Conservation (phyloP, 2,329 filamentous ascomycete genomes). For the Aspergillus latus region DNA sequence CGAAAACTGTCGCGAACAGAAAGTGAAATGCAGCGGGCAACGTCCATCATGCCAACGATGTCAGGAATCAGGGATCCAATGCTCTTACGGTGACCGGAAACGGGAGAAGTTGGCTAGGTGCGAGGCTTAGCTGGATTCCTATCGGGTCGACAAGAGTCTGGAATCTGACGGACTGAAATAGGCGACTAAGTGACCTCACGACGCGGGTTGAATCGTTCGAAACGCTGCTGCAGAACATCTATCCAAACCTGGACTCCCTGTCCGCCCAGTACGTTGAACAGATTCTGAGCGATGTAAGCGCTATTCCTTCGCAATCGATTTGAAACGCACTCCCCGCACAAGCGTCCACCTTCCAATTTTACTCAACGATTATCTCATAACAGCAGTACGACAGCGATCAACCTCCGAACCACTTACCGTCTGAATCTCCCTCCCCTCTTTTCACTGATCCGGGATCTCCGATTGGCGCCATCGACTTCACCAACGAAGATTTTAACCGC, state of each 20-base stretch:
- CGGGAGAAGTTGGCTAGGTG: conserved; percentile 46
- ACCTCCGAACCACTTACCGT: conserved; percentile 11
- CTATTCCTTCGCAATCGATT: conserved; percentile 4
- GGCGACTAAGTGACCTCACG: conserved; percentile 41
- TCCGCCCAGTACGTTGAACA: conserved; percentile 37
- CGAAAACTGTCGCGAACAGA: conserved; percentile 47
- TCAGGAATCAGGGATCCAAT: conserved; percentile 41
- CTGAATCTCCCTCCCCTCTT: conserved; percentile 12
- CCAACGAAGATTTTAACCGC: conserved; percentile 46
- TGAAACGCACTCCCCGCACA: not conserved
- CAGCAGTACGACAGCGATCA: conserved; percentile 17
- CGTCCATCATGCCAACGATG: conserved; percentile 45
- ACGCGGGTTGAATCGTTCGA: conserved; percentile 39
- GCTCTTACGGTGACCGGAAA: conserved; percentile 47
- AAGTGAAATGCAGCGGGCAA: conserved; percentile 49
- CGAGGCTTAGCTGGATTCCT: conserved; percentile 16
- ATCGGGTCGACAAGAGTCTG: not conserved
- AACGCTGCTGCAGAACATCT: conserved; percentile 35
- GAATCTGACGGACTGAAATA: conserved; percentile 24
- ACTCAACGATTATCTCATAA: conserved; percentile 14
- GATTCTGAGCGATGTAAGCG: conserved; percentile 35
- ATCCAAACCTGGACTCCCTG: conserved; percentile 33
- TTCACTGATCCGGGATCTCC: conserved; percentile 28
- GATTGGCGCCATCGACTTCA: conserved; percentile 40
- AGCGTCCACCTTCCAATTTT: not conserved